Evolutionary conservation across 2,329 filamentous ascomycete species (phyloP), one percentile per base, ranked within the genome.

Genomic region (Trichoderma brevicompactum): DNA sequence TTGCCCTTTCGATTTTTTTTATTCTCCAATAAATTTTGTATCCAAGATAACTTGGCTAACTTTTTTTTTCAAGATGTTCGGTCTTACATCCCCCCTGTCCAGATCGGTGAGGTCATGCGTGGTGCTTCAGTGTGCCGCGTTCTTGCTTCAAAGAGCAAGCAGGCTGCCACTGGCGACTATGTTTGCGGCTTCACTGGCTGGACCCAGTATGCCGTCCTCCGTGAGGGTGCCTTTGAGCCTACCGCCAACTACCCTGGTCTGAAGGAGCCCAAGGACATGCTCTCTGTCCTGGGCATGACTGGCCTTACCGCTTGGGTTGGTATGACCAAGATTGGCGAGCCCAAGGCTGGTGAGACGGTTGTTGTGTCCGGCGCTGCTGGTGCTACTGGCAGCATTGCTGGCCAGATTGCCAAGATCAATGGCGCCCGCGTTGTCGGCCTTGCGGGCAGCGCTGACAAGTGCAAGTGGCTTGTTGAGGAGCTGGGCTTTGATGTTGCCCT

Each of bases 321-420:
- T 19, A 85, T 94, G 74, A 76, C 85, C 36, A 84, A 90, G 64
- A 85, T 94, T 52, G 91, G 86, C 2, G 79, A 89, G 64, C 85
- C 89, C 46, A 87, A 89, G 75, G 76, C 83, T 2, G 90, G 90
- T 5, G 89, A 94, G 69, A 87, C 89, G 4, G 90, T 94, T 1
- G 89, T 94, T 7, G 89, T 94, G 0, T 90, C 87, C 8, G 91
- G 90, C 7, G 91, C 91, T 1, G 91, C 91, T 0, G 91, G 91
- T 2, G 91, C 91, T 0, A 94, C 91, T 0, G 91, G 91, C 1
- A 89, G 85, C 72, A 85, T 94, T 1, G 91, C 87, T 0, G 90
- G 89, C 0, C 91, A 94, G 78, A 92, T 94, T 69, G 89, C 90
- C 17, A 92, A 92, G 80, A 78, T 92, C 61, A 87, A 87, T 75